Percentiles rank a stretch among this genome's conserved stretches.
phyloP scores from a whole-genome alignment of 805 yeast genomes.

The Scheffersomyces stipitis region DNA sequence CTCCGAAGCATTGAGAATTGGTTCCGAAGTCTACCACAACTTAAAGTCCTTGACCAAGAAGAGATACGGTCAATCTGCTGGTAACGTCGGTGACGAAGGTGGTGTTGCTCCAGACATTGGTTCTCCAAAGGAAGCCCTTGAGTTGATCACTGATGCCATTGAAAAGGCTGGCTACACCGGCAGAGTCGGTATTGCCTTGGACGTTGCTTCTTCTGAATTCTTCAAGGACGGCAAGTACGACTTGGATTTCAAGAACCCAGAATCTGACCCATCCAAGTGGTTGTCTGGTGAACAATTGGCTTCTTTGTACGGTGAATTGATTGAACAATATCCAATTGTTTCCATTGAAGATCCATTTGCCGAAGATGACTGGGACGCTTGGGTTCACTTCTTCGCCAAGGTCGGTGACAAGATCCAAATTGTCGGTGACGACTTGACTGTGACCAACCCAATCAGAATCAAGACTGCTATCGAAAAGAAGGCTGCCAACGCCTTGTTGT shows the following conservation, averaged over 20 bases:
- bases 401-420: conserved; percentile 75
- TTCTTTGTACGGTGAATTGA: conserved; percentile 73
- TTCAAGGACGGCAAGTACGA: conserved; percentile 96
- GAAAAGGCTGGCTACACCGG: conserved; percentile 95
- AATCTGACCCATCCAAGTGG: conserved; percentile 89
- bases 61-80: conserved; percentile 97
- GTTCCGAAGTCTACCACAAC: conserved; percentile 97
- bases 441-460: conserved; percentile 95
- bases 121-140: conserved; percentile 95
- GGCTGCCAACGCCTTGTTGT: conserved; percentile 89
- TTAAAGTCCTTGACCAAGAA: conserved; percentile 90
- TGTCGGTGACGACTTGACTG: conserved; percentile 98
- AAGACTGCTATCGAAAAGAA: conserved; percentile 95
- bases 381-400: conserved; percentile 80
- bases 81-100: conserved; percentile 99
- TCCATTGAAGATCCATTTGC: conserved; percentile 99
- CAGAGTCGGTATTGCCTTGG: conserved; percentile 87
- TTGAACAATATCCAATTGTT: conserved; percentile 93
- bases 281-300: conserved; percentile 86
- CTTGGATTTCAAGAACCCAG: conserved; percentile 97
- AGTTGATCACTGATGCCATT: conserved; percentile 87
- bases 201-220: conserved; percentile 97
- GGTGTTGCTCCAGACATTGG: conserved; percentile 99
- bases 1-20: conserved; percentile 95
- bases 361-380: conserved; percentile 99